A percentile compares a stretch with the other conserved stretches of the same genome.
phyloP scores from a whole-genome alignment of 345 rosid genomes.

The Melastoma malabathricum region DNA sequence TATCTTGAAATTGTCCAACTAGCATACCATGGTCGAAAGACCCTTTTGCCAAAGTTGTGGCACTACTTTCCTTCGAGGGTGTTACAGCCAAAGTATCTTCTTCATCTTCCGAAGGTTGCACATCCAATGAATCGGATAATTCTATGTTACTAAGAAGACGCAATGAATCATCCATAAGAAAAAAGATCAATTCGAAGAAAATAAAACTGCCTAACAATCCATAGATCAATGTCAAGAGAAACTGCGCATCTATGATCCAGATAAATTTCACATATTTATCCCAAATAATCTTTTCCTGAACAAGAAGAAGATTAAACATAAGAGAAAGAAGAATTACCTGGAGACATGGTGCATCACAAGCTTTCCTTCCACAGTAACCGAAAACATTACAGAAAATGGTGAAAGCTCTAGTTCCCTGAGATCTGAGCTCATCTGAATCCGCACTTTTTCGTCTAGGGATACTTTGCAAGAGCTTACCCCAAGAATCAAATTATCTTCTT shows the following conservation, averaged over 20 bases:
- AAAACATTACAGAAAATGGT: constrained; percentile 58
- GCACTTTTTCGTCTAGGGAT: constrained; percentile 46
- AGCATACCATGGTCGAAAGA: constrained; percentile 11
- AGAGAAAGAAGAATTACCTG: constrained; percentile 32
- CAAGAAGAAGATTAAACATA: background rate
- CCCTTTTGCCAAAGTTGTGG: constrained; percentile 20
- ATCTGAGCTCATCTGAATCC: constrained; percentile 37
- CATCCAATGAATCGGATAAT: constrained; percentile 21
- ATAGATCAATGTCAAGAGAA: background rate
- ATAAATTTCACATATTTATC: too few species aligned
- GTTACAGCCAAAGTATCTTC: constrained; percentile 14
- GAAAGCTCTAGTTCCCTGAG: constrained; percentile 63
- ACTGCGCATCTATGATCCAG: background rate
- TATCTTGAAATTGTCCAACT: constrained; percentile 12
- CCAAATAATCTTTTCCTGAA: too few species aligned
- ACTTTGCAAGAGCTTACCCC: constrained; percentile 68
- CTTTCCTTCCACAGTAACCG: constrained; percentile 89
- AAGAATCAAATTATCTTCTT: constrained; percentile 71
- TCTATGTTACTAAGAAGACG: constrained; percentile 32
- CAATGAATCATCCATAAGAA: background rate
- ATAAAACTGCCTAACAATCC: constrained; percentile 2
- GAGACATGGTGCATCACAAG: constrained; percentile 68
- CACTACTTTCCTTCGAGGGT: constrained; percentile 12
- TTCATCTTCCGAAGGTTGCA: constrained; percentile 33
- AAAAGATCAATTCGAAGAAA: background rate